These are phyloP conservation scores for Amoebophrya sp. DNA, from an alignment of 169 alveolate species.

Conservation along the genomic window DNA sequence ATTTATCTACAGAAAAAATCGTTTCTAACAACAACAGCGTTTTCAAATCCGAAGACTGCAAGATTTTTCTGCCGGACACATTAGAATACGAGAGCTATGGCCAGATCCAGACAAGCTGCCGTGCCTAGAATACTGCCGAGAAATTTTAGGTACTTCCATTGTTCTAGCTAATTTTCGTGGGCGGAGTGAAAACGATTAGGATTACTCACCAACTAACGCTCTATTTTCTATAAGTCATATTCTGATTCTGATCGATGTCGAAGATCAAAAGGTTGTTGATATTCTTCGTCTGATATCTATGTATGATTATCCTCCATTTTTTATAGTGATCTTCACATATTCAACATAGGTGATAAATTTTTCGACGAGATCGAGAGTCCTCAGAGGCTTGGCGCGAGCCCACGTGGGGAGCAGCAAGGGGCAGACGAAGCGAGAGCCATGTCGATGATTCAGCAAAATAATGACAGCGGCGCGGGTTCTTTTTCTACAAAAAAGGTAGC, in stretches of 20 bases:
- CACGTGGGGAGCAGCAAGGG: background rate
- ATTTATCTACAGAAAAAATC: too few relatives aligned
- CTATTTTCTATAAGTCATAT: too few relatives aligned
- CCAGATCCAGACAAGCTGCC: conserved; percentile 7
- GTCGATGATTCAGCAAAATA: background rate
- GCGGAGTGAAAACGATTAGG: background rate
- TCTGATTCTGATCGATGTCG: background rate
- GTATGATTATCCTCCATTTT: too few relatives aligned
- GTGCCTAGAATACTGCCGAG: background rate
- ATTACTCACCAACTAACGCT: background rate
- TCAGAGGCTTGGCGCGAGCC: background rate
- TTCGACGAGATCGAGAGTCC: background rate
- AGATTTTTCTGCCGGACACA: background rate
- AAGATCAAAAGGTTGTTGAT: background rate
- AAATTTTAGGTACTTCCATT: background rate
- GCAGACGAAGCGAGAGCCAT: background rate
- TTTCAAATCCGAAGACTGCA: background rate
- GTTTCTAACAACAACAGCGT: background rate
- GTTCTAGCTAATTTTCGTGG: too few relatives aligned
- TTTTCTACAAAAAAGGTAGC: background rate
- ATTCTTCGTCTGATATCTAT: background rate
- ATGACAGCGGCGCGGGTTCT: background rate
- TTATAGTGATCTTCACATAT: background rate
- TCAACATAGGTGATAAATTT: background rate
- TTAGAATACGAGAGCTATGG: background rate